Conservation (phyloP, 768 basidiomycete genomes). For the Pholiota microspora region DNA sequence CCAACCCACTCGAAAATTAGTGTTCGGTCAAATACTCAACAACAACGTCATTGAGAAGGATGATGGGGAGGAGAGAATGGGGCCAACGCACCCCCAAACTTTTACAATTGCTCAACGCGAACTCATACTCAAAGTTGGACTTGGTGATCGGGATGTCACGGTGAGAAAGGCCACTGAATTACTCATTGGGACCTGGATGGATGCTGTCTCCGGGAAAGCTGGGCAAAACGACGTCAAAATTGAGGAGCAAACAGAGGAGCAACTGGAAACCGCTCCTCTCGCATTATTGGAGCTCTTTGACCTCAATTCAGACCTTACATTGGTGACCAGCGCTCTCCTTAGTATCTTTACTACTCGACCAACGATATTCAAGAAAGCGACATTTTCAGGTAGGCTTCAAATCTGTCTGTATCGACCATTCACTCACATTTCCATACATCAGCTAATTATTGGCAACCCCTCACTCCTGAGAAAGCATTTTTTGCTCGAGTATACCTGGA, state of each 20-base stretch:
- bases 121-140: constrained; percentile 73
- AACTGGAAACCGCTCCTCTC: constrained; percentile 35
- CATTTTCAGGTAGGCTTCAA: constrained; percentile 60
- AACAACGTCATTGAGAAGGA: constrained; percentile 26
- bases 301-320: constrained; percentile 44
- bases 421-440: not conserved
- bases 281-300: constrained; percentile 60
- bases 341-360: constrained; percentile 66
- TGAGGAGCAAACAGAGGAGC: constrained; percentile 25
- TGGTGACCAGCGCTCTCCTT: constrained; percentile 72
- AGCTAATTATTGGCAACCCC: constrained; percentile 71
- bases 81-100: constrained; percentile 59
- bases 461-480: constrained; percentile 78
- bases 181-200: constrained; percentile 77
- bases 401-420: not conserved
- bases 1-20: constrained; percentile 64
- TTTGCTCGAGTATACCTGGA: constrained; percentile 83
- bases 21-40: constrained; percentile 62
- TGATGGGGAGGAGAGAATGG: constrained; percentile 31
- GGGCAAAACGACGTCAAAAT: constrained; percentile 40
- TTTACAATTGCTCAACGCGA: constrained; percentile 76
- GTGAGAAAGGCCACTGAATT: constrained; percentile 73
- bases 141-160: constrained; percentile 78
- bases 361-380: constrained; percentile 65
- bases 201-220: too few relatives aligned